Percentiles rank a stretch among this genome's conserved stretches.
Evolutionary conservation across 176 grass and related monocot genomes (phyloP).

Genomic region (Carex cristatella): DNA sequence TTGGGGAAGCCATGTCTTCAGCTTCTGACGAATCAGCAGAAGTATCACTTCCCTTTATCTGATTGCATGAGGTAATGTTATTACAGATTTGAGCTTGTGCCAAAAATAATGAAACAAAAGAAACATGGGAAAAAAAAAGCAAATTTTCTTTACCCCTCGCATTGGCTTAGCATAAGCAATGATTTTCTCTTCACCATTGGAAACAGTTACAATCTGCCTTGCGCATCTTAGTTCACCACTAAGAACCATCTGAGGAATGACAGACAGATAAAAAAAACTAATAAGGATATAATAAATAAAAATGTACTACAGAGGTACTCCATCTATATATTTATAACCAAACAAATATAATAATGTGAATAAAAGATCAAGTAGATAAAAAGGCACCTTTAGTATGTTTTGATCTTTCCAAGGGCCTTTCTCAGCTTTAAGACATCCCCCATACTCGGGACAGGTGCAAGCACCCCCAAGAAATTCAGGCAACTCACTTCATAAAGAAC

Average conservation of each 20-base stretch:
- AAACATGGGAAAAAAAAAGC: conserved; percentile 24
- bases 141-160: conserved; percentile 12
- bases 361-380: background rate
- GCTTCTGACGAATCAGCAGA: conserved; percentile 94
- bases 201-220: conserved; percentile 81
- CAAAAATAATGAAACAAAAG: conserved; percentile 20
- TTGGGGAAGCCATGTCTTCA: conserved; percentile 74
- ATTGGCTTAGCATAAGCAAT: conserved; percentile 73
- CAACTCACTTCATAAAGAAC: conserved; percentile 21
- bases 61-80: conserved; percentile 17
- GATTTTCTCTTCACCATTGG: conserved; percentile 68
- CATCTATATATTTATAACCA: background rate
- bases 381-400: conserved; percentile 15
- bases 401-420: conserved; percentile 26
- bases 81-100: conserved; percentile 7
- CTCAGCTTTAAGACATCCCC: conserved; percentile 25
- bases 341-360: background rate
- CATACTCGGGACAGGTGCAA: conserved; percentile 22
- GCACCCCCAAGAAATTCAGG: conserved; percentile 25
- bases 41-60: conserved; percentile 79
- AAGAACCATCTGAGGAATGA: conserved; percentile 70
- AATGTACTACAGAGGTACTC: background rate
- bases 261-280: background rate
- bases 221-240: conserved; percentile 73
- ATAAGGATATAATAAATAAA: background rate